Evolutionary conservation across 176 grass and related monocot genomes (phyloP).

Genomic region (Carex littledalei): DNA sequence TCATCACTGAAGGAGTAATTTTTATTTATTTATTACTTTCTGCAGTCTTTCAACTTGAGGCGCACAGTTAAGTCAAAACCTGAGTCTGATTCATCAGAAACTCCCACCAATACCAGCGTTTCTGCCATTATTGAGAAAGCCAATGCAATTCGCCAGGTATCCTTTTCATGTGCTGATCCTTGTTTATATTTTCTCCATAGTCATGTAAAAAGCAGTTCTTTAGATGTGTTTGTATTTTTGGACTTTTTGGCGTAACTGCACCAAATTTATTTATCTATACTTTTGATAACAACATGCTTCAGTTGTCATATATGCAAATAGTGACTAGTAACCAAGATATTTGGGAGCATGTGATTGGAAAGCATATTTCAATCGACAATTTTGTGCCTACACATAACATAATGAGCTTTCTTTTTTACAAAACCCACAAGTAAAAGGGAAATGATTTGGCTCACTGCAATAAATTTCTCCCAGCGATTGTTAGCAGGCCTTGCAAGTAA

Average conservation of each 20-base stretch:
- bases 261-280: not conserved
- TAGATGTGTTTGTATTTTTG: not conserved
- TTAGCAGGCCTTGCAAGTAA: not conserved
- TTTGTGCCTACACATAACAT: not conserved
- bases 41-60: conserved; percentile 91
- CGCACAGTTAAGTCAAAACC: conserved; percentile 52
- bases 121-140: conserved; percentile 94
- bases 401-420: not conserved
- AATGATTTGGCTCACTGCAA: too few relatives aligned
- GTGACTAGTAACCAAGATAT: not conserved
- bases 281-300: not conserved
- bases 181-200: not conserved
- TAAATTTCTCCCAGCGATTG: too few relatives aligned
- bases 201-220: not conserved
- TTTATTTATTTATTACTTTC: conserved; percentile 23
- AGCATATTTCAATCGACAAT: not conserved
- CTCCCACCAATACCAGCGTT: conserved; percentile 55
- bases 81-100: conserved; percentile 32
- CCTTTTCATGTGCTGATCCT: conserved; percentile 6
- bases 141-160: conserved; percentile 94
- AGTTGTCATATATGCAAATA: not conserved
- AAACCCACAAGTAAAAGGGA: not conserved
- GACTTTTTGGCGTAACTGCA: not conserved
- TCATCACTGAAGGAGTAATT: not conserved
- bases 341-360: not conserved